phyloP scores from a whole-genome alignment of 345 rosid species.

The Eucalyptus sp. region DNA sequence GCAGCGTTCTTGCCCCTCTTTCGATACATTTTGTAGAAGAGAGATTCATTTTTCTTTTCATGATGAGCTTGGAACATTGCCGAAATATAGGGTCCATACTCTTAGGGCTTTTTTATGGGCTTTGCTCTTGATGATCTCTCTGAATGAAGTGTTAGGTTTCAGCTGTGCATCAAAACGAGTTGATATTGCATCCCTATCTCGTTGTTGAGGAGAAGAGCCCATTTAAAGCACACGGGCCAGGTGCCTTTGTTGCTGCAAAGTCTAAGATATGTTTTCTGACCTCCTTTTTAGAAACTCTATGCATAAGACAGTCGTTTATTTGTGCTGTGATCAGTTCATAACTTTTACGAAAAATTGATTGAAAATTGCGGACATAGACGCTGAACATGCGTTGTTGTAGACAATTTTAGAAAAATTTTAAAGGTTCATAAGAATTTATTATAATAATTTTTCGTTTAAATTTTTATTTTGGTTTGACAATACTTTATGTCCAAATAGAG shows the following conservation, averaged over 20 bases:
- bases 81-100: neutral
- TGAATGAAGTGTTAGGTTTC: neutral
- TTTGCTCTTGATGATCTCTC: neutral
- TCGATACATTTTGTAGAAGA: neutral
- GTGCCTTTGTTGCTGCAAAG: neutral
- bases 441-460: too few relatives aligned
- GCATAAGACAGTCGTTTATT: neutral
- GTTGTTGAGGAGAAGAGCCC: neutral
- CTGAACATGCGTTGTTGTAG: accelerated
- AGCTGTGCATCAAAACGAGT: neutral
- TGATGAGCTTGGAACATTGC: neutral
- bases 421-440: too few relatives aligned
- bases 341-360: accelerated
- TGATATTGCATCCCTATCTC: neutral
- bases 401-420: too few relatives aligned
- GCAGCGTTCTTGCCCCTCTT: neutral
- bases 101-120: neutral
- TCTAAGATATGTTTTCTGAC: neutral
- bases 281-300: neutral
- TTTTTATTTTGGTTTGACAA: neutral
- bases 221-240: neutral
- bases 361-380: accelerated
- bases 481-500: neutral
- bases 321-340: neutral
- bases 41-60: neutral